A percentile compares a stretch with the other conserved stretches of the same genome.
These are phyloP conservation scores for Metarhizium album DNA, from an alignment of 2,329 filamentous ascomycete species.

Conservation along the genomic window DNA sequence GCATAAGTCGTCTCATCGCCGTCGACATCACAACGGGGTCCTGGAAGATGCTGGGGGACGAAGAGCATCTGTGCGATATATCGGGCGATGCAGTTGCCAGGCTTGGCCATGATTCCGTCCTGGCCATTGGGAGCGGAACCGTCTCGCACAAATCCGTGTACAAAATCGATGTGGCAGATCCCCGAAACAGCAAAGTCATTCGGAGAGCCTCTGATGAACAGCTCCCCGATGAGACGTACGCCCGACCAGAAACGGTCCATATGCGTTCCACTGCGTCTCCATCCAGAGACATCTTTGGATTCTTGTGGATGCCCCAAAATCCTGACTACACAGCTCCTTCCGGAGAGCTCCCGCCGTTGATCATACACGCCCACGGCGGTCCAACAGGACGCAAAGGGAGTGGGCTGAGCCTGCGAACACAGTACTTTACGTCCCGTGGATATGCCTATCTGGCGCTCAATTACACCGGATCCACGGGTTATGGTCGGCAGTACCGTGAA, in stretches of 20 bases:
- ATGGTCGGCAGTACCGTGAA: slow-evolving; percentile 39
- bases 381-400: slow-evolving; percentile 33
- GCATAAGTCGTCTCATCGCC: slow-evolving; percentile 23
- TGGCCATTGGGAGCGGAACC: slow-evolving; percentile 27
- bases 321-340: slow-evolving; percentile 27
- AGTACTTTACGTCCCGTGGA: slow-evolving; percentile 44
- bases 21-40: slow-evolving; percentile 24
- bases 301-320: slow-evolving; percentile 39
- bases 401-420: slow-evolving; percentile 32
- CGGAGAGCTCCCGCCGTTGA: slow-evolving; percentile 33
- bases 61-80: slow-evolving; percentile 21
- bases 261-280: slow-evolving; percentile 17
- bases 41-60: slow-evolving; percentile 21
- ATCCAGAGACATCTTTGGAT: slow-evolving; percentile 28
- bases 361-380: slow-evolving; percentile 40
- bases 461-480: slow-evolving; percentile 40
- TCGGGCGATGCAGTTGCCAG: slow-evolving; percentile 22
- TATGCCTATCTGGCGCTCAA: slow-evolving; percentile 41
- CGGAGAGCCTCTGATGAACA: slow-evolving; percentile 22
- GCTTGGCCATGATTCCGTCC: slow-evolving; percentile 23
- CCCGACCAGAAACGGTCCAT: slow-evolving; percentile 25
- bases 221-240: slow-evolving; percentile 22
- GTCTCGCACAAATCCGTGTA: slow-evolving; percentile 23
- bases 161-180: slow-evolving; percentile 19
- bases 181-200: slow-evolving; percentile 17